These are phyloP conservation scores for Xylariaceae sp. DNA, from an alignment of 2,329 filamentous ascomycete genomes.

Conservation along the genomic window DNA sequence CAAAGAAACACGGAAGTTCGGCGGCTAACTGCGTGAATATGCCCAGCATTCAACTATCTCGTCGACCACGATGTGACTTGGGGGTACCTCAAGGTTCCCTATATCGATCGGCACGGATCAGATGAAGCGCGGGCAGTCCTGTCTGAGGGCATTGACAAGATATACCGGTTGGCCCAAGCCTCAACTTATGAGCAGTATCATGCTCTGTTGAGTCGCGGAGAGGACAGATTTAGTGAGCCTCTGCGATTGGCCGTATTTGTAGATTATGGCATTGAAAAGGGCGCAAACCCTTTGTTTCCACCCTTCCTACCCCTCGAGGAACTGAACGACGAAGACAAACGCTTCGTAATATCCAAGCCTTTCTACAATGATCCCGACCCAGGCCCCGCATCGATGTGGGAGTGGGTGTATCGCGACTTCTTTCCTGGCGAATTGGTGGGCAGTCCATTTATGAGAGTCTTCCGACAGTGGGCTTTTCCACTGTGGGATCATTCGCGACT, in stretches of 20 bases:
- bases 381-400: background rate
- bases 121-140: background rate
- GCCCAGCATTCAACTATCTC: constrained; percentile 1
- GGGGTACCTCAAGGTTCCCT: background rate
- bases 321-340: background rate
- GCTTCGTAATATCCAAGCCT: background rate
- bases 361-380: background rate
- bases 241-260: background rate
- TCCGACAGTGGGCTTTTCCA: background rate
- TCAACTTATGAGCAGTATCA: background rate
- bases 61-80: constrained; percentile 5
- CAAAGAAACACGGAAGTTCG: no score
- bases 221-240: background rate
- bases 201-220: background rate
- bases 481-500: background rate
- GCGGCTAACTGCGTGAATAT: no score
- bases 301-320: background rate
- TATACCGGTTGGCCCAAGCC: background rate
- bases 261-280: background rate
- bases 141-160: background rate
- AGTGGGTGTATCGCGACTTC: background rate
- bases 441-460: background rate
- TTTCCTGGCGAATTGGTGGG: background rate
- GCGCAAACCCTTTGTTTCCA: background rate
- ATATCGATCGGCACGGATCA: background rate